A percentile compares a stretch with the other conserved stretches of the same genome.
Evolutionary conservation across 2,329 filamentous ascomycete genomes (phyloP).

Genomic region (Arthrobotrys musiformis): DNA sequence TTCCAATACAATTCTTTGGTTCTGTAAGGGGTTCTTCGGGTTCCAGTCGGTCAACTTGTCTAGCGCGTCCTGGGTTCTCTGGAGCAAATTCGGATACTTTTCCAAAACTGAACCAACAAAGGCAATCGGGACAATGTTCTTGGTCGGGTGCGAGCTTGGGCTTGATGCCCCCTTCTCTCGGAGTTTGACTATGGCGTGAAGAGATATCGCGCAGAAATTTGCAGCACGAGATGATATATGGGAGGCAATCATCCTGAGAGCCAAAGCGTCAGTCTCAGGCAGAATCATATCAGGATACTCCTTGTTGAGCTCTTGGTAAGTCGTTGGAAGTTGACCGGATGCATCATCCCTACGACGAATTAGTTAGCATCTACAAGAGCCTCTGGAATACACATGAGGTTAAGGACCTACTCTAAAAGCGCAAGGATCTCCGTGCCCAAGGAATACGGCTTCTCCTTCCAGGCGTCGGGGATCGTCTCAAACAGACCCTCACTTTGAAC

Average conservation of each 20-base stretch:
- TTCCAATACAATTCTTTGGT: constrained; percentile 33
- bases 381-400: not conserved
- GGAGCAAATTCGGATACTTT: constrained; percentile 39
- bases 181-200: constrained; percentile 44
- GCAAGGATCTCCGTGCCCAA: constrained; percentile 47
- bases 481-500: not conserved
- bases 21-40: not conserved
- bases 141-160: not conserved
- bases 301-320: constrained; percentile 17
- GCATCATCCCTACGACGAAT: not conserved
- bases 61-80: constrained; percentile 29
- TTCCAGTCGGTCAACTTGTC: constrained; percentile 41
- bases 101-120: constrained; percentile 50
- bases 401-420: constrained; percentile 30
- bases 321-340: constrained; percentile 9
- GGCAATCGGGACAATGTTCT: constrained; percentile 41
- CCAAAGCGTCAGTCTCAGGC: constrained; percentile 10
- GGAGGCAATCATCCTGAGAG: constrained; percentile 29
- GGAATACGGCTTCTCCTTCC: constrained; percentile 22
- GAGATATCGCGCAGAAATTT: constrained; percentile 49
- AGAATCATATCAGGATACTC: constrained; percentile 20
- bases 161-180: constrained; percentile 13
- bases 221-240: constrained; percentile 48
- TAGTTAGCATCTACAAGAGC: not conserved
- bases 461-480: not conserved